phyloP scores from a whole-genome alignment of 108 stramenopile species.

The Conticribra guillardii region DNA sequence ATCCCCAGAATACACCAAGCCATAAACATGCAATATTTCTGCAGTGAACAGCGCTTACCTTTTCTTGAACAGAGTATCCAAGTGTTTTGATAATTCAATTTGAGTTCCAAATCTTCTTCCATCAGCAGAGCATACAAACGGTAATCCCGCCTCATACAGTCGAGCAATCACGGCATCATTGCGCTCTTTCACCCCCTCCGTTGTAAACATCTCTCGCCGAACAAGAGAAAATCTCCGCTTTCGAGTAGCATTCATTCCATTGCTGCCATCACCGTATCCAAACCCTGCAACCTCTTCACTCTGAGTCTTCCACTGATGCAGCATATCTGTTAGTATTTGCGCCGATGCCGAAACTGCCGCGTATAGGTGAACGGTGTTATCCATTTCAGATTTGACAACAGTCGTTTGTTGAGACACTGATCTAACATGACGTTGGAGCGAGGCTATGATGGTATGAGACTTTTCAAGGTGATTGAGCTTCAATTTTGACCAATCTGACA shows the following conservation, averaged over 20 bases:
- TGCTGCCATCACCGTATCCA: background rate
- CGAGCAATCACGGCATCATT: slow-evolving; percentile 74
- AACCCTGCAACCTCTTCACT: slow-evolving; percentile 4
- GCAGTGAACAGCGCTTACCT: slow-evolving; percentile 26
- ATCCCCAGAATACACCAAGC: background rate
- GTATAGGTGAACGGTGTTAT: slow-evolving; percentile 37
- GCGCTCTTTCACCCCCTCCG: slow-evolving; percentile 72
- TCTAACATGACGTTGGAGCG: slow-evolving; percentile 58
- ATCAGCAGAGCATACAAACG: slow-evolving; percentile 83
- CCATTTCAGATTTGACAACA: slow-evolving; percentile 32
- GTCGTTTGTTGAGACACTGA: slow-evolving; percentile 39
- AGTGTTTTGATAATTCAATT: slow-evolving; percentile 73
- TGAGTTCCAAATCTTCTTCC: slow-evolving; percentile 80
- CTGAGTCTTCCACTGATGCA: slow-evolving; percentile 19
- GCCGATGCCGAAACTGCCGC: slow-evolving; percentile 51
- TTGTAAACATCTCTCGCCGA: slow-evolving; percentile 62
- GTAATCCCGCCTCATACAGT: slow-evolving; percentile 81
- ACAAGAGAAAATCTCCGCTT: slow-evolving; percentile 41
- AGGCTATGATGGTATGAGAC: slow-evolving; percentile 57
- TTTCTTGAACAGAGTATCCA: slow-evolving; percentile 76
- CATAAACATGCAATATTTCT: background rate
- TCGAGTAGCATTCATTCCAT: background rate
- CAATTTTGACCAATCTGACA: slow-evolving; percentile 71
- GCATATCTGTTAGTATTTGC: slow-evolving; percentile 46
- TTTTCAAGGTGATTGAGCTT: slow-evolving; percentile 62